These are phyloP conservation scores for Strigomonas galati DNA, from an alignment of 208 protist genomes.

Conservation along the genomic window DNA sequence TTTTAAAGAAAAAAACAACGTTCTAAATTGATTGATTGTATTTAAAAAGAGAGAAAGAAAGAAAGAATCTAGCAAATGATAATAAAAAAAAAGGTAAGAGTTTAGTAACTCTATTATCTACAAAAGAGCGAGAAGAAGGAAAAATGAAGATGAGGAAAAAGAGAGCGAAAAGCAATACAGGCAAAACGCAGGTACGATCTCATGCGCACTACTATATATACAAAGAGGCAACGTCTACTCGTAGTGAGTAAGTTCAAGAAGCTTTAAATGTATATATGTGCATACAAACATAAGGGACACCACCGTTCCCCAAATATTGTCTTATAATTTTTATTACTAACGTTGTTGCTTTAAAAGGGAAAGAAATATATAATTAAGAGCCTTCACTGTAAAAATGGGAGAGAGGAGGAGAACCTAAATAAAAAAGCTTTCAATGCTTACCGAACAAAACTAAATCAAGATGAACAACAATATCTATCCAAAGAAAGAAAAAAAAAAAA, in stretches of 20 bases:
- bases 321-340: too few relatives aligned
- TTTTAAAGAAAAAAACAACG: not conserved
- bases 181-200: too few relatives aligned
- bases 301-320: too few relatives aligned
- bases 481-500: conserved; percentile 23
- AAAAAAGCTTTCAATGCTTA: not conserved
- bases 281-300: too few relatives aligned
- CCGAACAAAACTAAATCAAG: conserved; percentile 6
- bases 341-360: not conserved
- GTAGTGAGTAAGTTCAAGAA: too few relatives aligned
- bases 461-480: not conserved
- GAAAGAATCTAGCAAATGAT: not conserved
- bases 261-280: too few relatives aligned
- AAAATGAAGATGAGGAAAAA: conserved; percentile 13
- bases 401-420: conserved; percentile 12
- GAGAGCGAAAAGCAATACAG: too few relatives aligned
- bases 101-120: conserved; percentile 7
- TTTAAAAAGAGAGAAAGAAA: conserved; percentile 7
- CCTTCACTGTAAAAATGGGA: conserved; percentile 2
- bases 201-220: too few relatives aligned
- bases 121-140: conserved; percentile 17
- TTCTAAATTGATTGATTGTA: not conserved
- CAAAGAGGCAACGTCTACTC: too few relatives aligned
- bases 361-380: conserved; percentile 15
- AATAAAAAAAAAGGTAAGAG: conserved; percentile 17